Percentiles rank a stretch among this genome's conserved stretches.
phyloP scores from a whole-genome alignment of 495 filamentous ascomycete genomes.

The Oleoguttula mirabilis region DNA sequence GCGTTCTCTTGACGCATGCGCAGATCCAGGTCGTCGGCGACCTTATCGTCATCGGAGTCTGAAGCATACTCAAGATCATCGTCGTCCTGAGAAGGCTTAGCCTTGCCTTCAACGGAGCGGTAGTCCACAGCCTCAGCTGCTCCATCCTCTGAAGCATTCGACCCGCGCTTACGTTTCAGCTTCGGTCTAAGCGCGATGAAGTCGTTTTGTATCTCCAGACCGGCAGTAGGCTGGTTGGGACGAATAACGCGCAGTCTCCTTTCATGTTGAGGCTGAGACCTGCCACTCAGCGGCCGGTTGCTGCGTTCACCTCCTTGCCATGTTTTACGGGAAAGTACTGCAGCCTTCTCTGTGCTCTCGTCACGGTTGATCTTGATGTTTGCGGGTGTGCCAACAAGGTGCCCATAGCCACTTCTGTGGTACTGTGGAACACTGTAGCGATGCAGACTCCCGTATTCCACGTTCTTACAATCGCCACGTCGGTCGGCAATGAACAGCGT shows the following conservation, averaged over 20 bases:
- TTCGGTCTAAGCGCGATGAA: constrained; percentile 14
- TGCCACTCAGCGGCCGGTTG: too few relatives aligned
- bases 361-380: constrained; percentile 8
- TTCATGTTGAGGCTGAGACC: too few relatives aligned
- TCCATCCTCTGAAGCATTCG: constrained; percentile 2
- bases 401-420: constrained; percentile 45
- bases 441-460: constrained; percentile 49
- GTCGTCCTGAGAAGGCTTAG: constrained; percentile 20
- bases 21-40: constrained; percentile 22
- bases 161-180: constrained; percentile 22
- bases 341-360: constrained; percentile 9
- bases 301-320: too few relatives aligned
- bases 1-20: constrained; percentile 41
- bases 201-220: constrained; percentile 4
- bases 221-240: not conserved
- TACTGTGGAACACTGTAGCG: constrained; percentile 50
- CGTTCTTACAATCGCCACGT: constrained; percentile 49
- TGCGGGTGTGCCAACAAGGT: constrained; percentile 39
- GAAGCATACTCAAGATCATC: constrained; percentile 43
- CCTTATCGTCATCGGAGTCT: constrained; percentile 36
- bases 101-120: constrained; percentile 47
- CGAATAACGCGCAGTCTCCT: not conserved
- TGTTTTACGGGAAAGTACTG: too few relatives aligned
- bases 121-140: constrained; percentile 43
- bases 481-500: constrained; percentile 20